A percentile compares a stretch with the other conserved stretches of the same genome.
These are phyloP conservation scores for Neocatenulostroma microsporum DNA, from an alignment of 2,329 filamentous ascomycete genomes.

Conservation along the genomic window DNA sequence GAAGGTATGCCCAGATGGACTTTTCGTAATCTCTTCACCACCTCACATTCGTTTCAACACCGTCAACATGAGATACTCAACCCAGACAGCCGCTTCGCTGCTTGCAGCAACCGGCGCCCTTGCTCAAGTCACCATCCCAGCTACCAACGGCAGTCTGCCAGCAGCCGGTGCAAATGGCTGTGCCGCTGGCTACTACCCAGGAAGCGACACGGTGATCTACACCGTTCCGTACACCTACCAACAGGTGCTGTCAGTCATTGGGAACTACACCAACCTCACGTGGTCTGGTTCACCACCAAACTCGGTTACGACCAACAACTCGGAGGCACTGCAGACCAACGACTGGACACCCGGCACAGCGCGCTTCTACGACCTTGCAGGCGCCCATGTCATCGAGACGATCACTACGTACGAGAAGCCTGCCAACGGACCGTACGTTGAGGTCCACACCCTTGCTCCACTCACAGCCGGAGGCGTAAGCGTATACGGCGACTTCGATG, in stretches of 20 bases:
- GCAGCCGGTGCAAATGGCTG: slow-evolving; percentile 8
- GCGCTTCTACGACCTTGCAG: slow-evolving; percentile 12
- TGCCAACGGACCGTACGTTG: slow-evolving; percentile 13
- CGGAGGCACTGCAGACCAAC: slow-evolving; percentile 6
- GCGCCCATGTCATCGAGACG: slow-evolving; percentile 15
- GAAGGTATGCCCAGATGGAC: too few species aligned
- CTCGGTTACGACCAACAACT: slow-evolving; percentile 14
- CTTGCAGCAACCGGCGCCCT: neutral
- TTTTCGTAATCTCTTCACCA: too few species aligned
- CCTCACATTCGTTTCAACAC: too few species aligned
- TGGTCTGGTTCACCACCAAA: slow-evolving; percentile 12
- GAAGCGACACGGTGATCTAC: slow-evolving; percentile 12
- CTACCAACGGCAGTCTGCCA: slow-evolving; percentile 8
- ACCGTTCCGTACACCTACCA: slow-evolving; percentile 20
- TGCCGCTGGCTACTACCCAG: slow-evolving; percentile 10
- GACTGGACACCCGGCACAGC: slow-evolving; percentile 15
- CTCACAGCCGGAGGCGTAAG: slow-evolving; percentile 8
- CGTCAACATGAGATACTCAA: slow-evolving; percentile 1
- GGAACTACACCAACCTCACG: slow-evolving; percentile 17
- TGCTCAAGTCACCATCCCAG: slow-evolving; percentile 7
- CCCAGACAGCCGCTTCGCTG: neutral
- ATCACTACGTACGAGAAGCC: slow-evolving; percentile 15
- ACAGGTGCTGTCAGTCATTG: slow-evolving; percentile 16
- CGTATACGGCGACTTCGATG: slow-evolving; percentile 13
- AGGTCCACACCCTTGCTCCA: slow-evolving; percentile 16